Conservation (phyloP, 176 grass and related monocot species). For the Avena eriantha region DNA sequence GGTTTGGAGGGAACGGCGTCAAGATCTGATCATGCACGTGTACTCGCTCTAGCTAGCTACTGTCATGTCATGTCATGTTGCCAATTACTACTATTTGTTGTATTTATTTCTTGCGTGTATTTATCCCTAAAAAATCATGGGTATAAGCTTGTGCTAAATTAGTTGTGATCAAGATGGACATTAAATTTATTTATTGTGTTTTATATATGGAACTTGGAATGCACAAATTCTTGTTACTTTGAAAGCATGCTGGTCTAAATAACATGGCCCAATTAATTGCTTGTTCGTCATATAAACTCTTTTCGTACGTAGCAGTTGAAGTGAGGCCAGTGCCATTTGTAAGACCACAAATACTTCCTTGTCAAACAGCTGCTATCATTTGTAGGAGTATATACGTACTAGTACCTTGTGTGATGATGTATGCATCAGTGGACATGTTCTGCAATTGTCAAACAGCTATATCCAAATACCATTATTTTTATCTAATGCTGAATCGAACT, state of each 20-base stretch:
- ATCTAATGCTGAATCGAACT: neutral
- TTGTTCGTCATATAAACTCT: neutral
- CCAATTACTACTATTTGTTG: neutral
- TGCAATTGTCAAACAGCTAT: neutral
- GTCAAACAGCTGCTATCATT: neutral
- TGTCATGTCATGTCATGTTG: neutral
- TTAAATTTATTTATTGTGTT: slow-evolving; percentile 5
- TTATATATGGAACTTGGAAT: neutral
- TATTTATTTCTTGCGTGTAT: neutral
- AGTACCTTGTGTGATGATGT: neutral
- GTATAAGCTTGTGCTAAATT: slow-evolving; percentile 6
- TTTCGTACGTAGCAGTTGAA: neutral
- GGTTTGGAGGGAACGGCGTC: slow-evolving; percentile 39
- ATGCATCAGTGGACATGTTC: neutral
- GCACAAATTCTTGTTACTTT: neutral
- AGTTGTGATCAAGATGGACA: neutral
- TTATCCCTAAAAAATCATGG: neutral
- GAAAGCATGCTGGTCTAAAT: neutral
- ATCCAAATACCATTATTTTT: neutral
- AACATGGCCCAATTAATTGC: neutral
- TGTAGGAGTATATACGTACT: neutral
- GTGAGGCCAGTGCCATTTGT: no score
- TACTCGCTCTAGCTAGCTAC: neutral
- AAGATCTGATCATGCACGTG: slow-evolving; percentile 42
- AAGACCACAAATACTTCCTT: no score